A percentile compares a stretch with the other conserved stretches of the same genome.
Evolutionary conservation across 306 rosid genomes (phyloP).

Genomic region (cucumber (Cucumis sativus)): Cucumber_9930_V3 NC_026655.2:1101501-1102000

Average conservation of each 20-base stretch:
- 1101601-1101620: background rate
- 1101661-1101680: constrained; percentile 3
- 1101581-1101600: constrained; percentile 1
- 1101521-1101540: constrained; percentile 5
- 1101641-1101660: background rate
- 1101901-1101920: background rate
- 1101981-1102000: background rate
- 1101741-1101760: background rate
- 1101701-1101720: background rate
- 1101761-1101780: background rate
- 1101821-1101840: background rate
- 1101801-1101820: background rate
- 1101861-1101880: background rate
- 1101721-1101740: background rate
- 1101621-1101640: background rate
- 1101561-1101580: background rate
- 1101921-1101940: background rate
- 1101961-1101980: background rate
- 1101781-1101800: background rate
- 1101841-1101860: background rate
- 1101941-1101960: background rate
- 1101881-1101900: background rate
- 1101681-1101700: constrained; percentile 3
- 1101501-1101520: background rate
- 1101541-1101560: background rate